A percentile compares a stretch with the other conserved stretches of the same genome.
These are phyloP conservation scores for Dichomitus squalens DNA, from an alignment of 1,284 basidiomycete genomes.

Conservation along the genomic window DNA sequence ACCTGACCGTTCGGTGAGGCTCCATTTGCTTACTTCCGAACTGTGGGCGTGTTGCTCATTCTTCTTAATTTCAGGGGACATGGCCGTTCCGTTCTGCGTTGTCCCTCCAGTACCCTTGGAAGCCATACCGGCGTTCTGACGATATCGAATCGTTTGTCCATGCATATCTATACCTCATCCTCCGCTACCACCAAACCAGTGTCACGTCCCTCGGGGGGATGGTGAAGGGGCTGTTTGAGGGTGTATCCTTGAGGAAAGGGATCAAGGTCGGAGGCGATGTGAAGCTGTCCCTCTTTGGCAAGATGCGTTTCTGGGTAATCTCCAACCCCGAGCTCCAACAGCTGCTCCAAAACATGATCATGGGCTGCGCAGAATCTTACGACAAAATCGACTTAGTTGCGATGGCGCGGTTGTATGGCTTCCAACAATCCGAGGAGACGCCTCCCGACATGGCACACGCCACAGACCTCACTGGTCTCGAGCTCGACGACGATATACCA, in stretches of 20 bases:
- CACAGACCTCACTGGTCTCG: background rate
- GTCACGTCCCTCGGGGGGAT: background rate
- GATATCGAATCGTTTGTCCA: constrained; percentile 21
- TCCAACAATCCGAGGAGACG: too few species aligned
- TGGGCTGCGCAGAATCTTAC: too few species aligned
- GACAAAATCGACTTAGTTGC: too few species aligned
- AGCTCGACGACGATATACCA: background rate
- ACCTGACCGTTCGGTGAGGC: background rate
- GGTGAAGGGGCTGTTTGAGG: background rate
- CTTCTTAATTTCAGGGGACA: constrained; percentile 7
- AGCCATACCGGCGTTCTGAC: constrained; percentile 10
- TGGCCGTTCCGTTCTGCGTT: constrained; percentile 17
- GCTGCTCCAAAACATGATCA: too few species aligned
- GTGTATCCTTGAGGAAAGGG: background rate
- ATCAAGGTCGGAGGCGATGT: background rate
- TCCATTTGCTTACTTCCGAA: background rate
- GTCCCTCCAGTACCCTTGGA: constrained; percentile 1
- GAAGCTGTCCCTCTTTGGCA: background rate
- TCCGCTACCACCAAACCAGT: background rate
- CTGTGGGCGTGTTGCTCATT: background rate
- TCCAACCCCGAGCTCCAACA: too few species aligned
- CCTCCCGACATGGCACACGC: background rate
- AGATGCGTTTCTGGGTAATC: too few species aligned
- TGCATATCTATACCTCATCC: constrained; percentile 1
- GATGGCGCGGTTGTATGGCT: too few species aligned